A percentile compares a stretch with the other conserved stretches of the same genome.
These are phyloP conservation scores for Acer yangbiense DNA, from an alignment of 345 rosid genomes.

Conservation along the genomic window DNA sequence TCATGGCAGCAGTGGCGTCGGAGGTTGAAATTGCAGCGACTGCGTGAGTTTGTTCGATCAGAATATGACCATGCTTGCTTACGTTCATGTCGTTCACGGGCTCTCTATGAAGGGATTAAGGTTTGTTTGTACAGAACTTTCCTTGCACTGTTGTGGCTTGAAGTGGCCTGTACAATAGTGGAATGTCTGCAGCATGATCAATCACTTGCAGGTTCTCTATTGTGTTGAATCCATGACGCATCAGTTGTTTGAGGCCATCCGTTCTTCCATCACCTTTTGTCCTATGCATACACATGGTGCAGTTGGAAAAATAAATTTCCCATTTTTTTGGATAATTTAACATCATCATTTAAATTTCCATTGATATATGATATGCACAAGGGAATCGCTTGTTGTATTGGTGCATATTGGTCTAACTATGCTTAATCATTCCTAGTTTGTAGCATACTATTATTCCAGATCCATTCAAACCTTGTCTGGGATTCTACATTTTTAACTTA, in stretches of 20 bases:
- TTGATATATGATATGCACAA: not conserved
- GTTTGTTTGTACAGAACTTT: constrained; percentile 40
- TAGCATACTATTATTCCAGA: not conserved
- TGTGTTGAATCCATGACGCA: not conserved
- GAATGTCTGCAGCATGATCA: not conserved
- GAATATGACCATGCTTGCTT: constrained; percentile 98
- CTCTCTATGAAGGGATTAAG: constrained; percentile 99
- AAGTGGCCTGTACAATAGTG: not conserved
- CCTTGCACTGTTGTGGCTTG: not conserved
- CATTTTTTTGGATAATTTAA: not conserved
- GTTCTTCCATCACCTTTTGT: not conserved
- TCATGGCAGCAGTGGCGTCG: constrained; percentile 99
- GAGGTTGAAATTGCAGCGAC: constrained; percentile 74
- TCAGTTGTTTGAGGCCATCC: not conserved
- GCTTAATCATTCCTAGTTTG: not conserved
- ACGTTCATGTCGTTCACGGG: constrained; percentile 98
- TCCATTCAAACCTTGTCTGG: not conserved
- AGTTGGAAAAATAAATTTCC: not conserved
- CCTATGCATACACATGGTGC: not conserved
- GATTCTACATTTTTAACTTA: not conserved
- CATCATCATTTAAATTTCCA: not conserved
- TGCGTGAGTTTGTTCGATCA: constrained; percentile 97
- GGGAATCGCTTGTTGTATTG: not conserved
- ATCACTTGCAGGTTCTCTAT: constrained; percentile 4
- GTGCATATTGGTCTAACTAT: not conserved